These are phyloP conservation scores for Crassisporium funariophilum DNA, from an alignment of 768 basidiomycete genomes.

Conservation along the genomic window DNA sequence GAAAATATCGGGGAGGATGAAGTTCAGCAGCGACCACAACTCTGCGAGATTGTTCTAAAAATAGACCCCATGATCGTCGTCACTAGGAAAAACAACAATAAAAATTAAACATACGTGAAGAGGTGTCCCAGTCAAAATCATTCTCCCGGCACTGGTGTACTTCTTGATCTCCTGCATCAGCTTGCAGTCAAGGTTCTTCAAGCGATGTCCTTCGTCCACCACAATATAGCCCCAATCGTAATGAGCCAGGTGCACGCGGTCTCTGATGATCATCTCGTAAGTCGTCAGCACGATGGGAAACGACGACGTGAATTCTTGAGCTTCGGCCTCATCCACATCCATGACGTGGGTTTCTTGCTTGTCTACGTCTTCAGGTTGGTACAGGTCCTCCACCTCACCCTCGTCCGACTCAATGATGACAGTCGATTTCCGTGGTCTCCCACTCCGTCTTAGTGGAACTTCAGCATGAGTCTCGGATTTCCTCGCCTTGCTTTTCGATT, in stretches of 20 bases:
- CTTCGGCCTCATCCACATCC: slow-evolving; percentile 19
- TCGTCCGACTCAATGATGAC: slow-evolving; percentile 23
- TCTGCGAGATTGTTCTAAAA: slow-evolving; percentile 95
- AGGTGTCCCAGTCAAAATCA: slow-evolving; percentile 96
- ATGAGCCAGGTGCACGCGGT: slow-evolving; percentile 59
- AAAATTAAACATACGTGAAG: slow-evolving; percentile 66
- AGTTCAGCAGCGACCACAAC: slow-evolving; percentile 94
- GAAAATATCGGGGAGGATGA: slow-evolving; percentile 93
- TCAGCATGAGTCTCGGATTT: slow-evolving; percentile 7
- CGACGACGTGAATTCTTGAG: slow-evolving; percentile 20
- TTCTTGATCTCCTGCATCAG: slow-evolving; percentile 90
- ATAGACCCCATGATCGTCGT: no score
- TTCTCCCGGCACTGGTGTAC: slow-evolving; percentile 80
- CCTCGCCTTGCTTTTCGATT: slow-evolving; percentile 3
- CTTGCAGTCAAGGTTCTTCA: slow-evolving; percentile 94
- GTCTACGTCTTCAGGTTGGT: slow-evolving; percentile 19
- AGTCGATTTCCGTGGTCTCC: slow-evolving; percentile 20
- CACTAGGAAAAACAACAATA: slow-evolving; percentile 1
- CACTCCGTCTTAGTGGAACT: slow-evolving; percentile 9
- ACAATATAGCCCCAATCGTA: slow-evolving; percentile 92
- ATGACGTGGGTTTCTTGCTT: slow-evolving; percentile 17
- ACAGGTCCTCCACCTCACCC: slow-evolving; percentile 17
- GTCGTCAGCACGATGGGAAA: slow-evolving; percentile 91
- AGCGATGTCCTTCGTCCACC: slow-evolving; percentile 92
- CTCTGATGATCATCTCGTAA: slow-evolving; percentile 90